phyloP scores from a whole-genome alignment of 129 eudicot species.

The Saposhnikovia divaricata region DNA sequence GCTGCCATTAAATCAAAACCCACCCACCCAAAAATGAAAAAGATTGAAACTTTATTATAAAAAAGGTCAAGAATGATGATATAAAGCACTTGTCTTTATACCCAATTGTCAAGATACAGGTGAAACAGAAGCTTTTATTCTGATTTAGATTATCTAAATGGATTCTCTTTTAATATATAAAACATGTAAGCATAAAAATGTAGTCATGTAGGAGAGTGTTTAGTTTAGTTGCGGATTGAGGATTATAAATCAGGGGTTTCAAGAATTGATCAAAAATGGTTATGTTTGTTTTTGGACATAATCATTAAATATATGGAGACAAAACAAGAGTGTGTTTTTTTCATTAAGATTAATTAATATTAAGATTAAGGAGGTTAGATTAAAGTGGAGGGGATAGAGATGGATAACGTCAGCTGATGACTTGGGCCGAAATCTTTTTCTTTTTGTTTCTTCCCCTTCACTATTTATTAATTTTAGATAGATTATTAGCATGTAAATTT shows the following conservation, averaged over 20 bases:
- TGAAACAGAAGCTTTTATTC: neutral
- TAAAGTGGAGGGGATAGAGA: neutral
- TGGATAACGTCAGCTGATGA: constrained; percentile 2
- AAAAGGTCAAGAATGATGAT: neutral
- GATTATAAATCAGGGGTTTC: neutral
- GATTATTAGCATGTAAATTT: too few relatives aligned
- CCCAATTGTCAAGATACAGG: neutral
- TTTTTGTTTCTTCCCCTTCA: neutral
- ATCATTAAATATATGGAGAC: neutral
- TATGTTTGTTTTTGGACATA: neutral
- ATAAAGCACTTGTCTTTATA: neutral
- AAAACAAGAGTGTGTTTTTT: neutral
- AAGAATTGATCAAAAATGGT: neutral
- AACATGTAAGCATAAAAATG: neutral
- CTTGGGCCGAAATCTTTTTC: neutral
- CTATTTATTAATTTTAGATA: neutral
- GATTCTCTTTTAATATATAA: constrained; percentile 11
- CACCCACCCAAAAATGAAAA: neutral
- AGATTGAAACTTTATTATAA: neutral
- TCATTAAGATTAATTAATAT: too few relatives aligned
- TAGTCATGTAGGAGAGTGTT: neutral
- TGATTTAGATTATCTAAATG: constrained; percentile 11
- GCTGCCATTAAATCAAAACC: constrained; percentile 69
- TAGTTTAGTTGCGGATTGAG: neutral
- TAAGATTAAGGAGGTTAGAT: neutral